A percentile compares a stretch with the other conserved stretches of the same genome.
Conservation (phyloP, 345 rosid species). For the Lepidium didymum region DNA sequence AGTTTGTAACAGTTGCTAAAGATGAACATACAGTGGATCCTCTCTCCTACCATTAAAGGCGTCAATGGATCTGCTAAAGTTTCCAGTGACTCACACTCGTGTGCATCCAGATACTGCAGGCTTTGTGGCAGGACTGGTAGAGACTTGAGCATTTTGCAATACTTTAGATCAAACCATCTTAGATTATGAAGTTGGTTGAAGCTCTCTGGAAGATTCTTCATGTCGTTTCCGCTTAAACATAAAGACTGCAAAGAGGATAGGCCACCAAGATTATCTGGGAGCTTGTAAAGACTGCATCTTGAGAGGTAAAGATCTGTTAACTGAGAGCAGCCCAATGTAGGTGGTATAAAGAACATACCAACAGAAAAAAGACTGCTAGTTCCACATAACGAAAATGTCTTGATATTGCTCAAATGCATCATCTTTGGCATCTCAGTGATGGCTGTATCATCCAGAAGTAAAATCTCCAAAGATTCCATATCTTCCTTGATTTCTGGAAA, state of each 20-base stretch:
- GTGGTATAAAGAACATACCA: conserved; percentile 9
- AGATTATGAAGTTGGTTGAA: conserved; percentile 18
- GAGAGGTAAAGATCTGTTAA: conserved; percentile 20
- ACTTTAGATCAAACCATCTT: conserved; percentile 16
- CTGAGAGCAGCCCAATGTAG: conserved; percentile 7
- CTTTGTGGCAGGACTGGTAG: conserved; percentile 25
- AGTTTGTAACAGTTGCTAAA: conserved; percentile 31
- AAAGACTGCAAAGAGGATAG: conserved; percentile 10
- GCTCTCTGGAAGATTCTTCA: conserved; percentile 15
- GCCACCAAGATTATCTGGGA: conserved; percentile 9
- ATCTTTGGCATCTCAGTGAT: conserved; percentile 20
- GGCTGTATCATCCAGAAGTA: conserved; percentile 19
- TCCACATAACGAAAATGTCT: conserved; percentile 20
- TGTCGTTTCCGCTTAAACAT: conserved; percentile 21
- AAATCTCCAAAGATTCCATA: conserved; percentile 23
- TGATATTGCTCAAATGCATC: conserved; percentile 16
- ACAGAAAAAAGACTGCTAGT: conserved; percentile 9
- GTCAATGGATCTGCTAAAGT: conserved; percentile 11
- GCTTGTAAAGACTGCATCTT: conserved; percentile 3
- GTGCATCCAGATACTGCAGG: conserved; percentile 16
- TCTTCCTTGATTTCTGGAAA: conserved; percentile 27
- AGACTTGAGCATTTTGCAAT: conserved; percentile 27
- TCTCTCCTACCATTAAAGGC: conserved; percentile 2
- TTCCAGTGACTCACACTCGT: conserved; percentile 24
- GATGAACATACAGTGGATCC: conserved; percentile 21